Evolutionary conservation across 106 monocot genomes (phyloP).

Genomic region (Dioscorea dumetorum): DNA sequence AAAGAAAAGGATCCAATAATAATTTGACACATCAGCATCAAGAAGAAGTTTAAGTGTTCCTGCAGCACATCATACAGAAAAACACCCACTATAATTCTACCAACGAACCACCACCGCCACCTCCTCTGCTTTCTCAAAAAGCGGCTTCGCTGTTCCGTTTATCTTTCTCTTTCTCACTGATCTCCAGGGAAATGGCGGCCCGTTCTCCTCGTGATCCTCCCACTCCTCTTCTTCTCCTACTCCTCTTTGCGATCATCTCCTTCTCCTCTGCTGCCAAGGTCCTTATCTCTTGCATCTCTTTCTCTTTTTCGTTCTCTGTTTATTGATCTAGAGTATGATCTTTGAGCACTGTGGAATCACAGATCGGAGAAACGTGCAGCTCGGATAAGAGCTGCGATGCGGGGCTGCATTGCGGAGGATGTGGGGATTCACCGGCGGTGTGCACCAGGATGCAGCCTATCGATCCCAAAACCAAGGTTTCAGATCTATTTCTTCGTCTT

Average conservation of each 20-base stretch:
- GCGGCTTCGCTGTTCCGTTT: not conserved
- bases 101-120: too few species aligned
- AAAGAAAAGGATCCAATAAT: not conserved
- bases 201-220: not conserved
- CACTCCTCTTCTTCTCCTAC: conserved; percentile 7
- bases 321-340: not conserved
- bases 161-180: not conserved
- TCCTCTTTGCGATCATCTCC: conserved; percentile 10
- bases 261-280: conserved; percentile 4
- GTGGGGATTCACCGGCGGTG: conserved; percentile 22
- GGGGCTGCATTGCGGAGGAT: conserved; percentile 51
- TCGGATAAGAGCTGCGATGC: conserved; percentile 28
- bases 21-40: not conserved
- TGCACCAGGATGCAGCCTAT: conserved; percentile 35
- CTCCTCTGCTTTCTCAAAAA: not conserved
- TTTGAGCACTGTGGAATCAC: not conserved
- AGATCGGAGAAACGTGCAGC: conserved; percentile 44
- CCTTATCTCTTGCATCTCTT: not conserved
- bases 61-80: not conserved
- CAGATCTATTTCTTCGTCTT: not conserved
- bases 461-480: conserved; percentile 44
- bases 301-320: conserved; percentile 7
- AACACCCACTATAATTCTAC: too few species aligned
- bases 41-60: not conserved
- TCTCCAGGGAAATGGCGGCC: too few species aligned